These are phyloP conservation scores for Metschnikowia borealis DNA, from an alignment of 805 yeast genomes.

Conservation along the genomic window DNA sequence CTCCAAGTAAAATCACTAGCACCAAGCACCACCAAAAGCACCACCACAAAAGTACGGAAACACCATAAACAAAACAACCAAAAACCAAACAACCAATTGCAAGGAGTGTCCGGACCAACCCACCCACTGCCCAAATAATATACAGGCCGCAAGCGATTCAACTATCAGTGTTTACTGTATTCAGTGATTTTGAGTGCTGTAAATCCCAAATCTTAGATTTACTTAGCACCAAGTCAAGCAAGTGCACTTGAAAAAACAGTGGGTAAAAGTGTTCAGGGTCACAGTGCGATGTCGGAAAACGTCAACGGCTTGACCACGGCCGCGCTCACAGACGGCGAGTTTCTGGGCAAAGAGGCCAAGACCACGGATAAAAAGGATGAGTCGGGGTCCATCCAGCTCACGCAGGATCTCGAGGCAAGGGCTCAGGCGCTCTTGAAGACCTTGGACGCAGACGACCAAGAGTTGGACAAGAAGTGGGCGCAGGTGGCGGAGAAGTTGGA, in stretches of 20 bases:
- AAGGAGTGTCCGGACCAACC: too few relatives aligned
- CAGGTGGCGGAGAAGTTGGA: conserved; percentile 20
- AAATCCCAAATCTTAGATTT: too few relatives aligned
- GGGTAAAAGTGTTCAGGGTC: too few relatives aligned
- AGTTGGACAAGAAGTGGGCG: conserved; percentile 25
- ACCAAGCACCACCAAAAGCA: not conserved
- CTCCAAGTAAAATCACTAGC: not conserved
- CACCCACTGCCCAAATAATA: too few relatives aligned
- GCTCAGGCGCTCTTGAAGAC: conserved; percentile 20
- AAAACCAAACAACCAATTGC: too few relatives aligned
- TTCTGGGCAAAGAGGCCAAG: conserved; percentile 9
- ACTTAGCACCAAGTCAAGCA: too few relatives aligned
- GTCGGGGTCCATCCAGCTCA: conserved; percentile 26
- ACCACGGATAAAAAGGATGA: conserved; percentile 10
- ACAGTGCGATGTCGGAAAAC: conserved; percentile 6
- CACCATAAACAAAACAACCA: too few relatives aligned
- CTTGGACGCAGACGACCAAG: conserved; percentile 27
- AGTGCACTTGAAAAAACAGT: too few relatives aligned
- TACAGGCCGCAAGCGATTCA: too few relatives aligned
- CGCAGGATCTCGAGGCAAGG: conserved; percentile 29
- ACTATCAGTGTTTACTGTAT: too few relatives aligned
- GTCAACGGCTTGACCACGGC: conserved; percentile 35
- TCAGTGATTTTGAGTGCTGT: too few relatives aligned
- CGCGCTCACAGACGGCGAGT: conserved; percentile 27
- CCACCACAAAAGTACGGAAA: too few relatives aligned